Evolutionary conservation across 805 yeast species (phyloP), one percentile per base, ranked within the genome.

Genomic region (Monosporozyma unispora): DNA sequence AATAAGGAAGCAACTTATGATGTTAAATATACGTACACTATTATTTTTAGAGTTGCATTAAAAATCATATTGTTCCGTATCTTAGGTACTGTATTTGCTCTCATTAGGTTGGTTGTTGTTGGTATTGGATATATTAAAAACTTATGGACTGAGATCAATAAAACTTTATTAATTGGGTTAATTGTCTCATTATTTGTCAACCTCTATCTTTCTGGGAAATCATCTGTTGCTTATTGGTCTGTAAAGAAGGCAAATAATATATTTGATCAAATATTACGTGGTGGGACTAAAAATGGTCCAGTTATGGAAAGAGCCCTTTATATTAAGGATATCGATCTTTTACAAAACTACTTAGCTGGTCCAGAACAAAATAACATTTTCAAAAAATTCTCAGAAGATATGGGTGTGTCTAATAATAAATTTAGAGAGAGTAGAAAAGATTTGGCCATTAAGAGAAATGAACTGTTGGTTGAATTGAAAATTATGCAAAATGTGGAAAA

Each of bases 371-470:
- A 62, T 28, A 49, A 58, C 2, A 62, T 63, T 1, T 72, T 72
- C 48, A 53, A 59, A 16, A 68, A 69, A 48, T 76, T 70, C 56
- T 49, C 59, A 25, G 47, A 53, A 2, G 33, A 38, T 3, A 23
- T 41, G 25, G 46, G 44, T 3, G 35, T 45, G 0, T 59, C 59
- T 35, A 47, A 50, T 4, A 51, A 57, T 35, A 58, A 57, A 47
- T 62, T 60, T 46, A 60, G 64, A 53, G 61, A 63, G 12, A 55
- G 68, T 2, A 64, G 66, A 46, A 68, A 69, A 44, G 84, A 82
- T 29, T 70, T 84, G 25, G 91, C 91, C 0, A 62, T 82, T 11
- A 77, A 77, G 59, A 71, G 97, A 48, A 86, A 87, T 59, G 82
- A 83, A 45, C 65, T 89, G n/a, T 57, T 89, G 27, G 78, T 85